Base-by-base conservation (phyloP, 1,284 basidiomycete genomes). In the Sanguinoderma infundibulare region DNA sequence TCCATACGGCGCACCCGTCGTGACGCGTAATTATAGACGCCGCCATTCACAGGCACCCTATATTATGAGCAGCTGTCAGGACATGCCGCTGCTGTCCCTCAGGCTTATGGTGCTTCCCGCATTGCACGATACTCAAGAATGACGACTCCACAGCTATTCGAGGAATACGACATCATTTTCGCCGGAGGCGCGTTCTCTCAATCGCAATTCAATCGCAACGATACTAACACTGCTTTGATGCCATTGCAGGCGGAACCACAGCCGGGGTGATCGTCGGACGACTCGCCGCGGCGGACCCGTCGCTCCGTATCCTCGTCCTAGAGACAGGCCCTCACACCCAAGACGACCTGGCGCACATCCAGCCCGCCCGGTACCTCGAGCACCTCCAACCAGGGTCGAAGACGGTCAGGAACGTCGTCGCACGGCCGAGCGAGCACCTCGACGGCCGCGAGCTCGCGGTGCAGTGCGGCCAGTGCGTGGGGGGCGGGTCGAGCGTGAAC, bases 401-500 rank as follows among this genome's bases (percentile, higher is more conserved):
- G 24, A 69, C 68, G 7, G 56, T 66, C 35, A 65, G 59, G 38
- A 59, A 66, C 36, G 26, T 64, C 20, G 59, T 63, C 17, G 64
- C 55, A 5, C 63, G 68, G 40, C 49, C 56, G 22, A 67, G 78
- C 65, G 59, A 75, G 12, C 71, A 78, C 3, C 70, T 87, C 30
- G 74, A 71, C 28, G 81, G 79, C n/a, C 80, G 85, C 8, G 61
- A 73, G 30, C 64, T 74, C 7, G 61, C 80, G 24, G 75, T 83
- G 24, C 75, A 76, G 0, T 69, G 74, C 34, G 84, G 81, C 0
- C 74, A 78, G 35, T 79, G 77, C 36, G 69, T 88, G 0, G 86
- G 86, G 2, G 86, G 86, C 7, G 86, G 84, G 0, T 86, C 85
- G 2, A 73, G 74, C 56, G 78, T 87, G 6, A 86, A 87, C 63